Conservation (phyloP, 306 rosid species). For the Trifolium fragiferum region DNA sequence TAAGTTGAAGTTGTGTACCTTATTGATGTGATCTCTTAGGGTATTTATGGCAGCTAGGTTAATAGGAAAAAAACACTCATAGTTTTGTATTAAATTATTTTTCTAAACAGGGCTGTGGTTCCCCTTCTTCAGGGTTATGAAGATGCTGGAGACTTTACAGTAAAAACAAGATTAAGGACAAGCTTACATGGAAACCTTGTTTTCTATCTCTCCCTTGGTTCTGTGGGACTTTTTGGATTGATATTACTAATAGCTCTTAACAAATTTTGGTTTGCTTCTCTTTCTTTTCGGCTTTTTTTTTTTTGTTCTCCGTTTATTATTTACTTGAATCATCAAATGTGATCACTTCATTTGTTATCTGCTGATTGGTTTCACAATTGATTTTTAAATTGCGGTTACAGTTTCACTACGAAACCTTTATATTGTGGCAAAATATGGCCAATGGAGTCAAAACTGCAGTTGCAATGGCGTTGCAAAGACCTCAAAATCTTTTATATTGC, state of each 20-base stretch:
- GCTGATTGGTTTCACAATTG: no score
- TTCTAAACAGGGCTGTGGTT: constrained; percentile 92
- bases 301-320: neutral
- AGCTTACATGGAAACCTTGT: constrained; percentile 80
- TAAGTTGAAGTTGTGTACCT: neutral
- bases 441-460: neutral
- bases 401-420: neutral
- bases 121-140: constrained; percentile 99
- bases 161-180: constrained; percentile 79
- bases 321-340: neutral
- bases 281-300: constrained; percentile 1
- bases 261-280: constrained; percentile 63
- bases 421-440: neutral
- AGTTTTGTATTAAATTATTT: constrained; percentile 53
- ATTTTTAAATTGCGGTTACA: neutral
- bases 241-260: constrained; percentile 65
- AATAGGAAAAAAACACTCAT: constrained; percentile 50
- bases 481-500: neutral
- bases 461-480: neutral
- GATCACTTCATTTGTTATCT: no score
- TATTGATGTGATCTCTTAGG: constrained; percentile 27
- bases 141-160: constrained; percentile 96
- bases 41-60: constrained; percentile 42
- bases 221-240: constrained; percentile 71
- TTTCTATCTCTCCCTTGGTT: constrained; percentile 74